phyloP scores from a whole-genome alignment of 495 filamentous ascomycete species.

The Podospora australis region DNA sequence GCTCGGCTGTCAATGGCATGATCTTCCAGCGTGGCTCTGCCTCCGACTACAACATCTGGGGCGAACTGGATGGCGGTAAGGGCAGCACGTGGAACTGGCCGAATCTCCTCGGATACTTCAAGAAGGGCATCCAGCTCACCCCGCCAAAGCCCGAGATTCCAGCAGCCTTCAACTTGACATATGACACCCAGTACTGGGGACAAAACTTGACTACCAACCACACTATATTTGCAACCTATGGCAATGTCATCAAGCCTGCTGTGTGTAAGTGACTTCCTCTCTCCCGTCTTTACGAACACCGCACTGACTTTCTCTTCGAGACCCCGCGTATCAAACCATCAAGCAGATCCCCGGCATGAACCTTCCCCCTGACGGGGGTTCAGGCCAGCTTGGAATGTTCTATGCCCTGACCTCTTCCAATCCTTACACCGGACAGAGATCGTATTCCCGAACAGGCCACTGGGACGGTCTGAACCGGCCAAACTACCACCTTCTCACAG shows the following conservation, averaged over 20 bases:
- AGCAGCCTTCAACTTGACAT: conserved; percentile 8
- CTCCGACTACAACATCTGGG: conserved; percentile 56
- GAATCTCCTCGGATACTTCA: conserved; percentile 32
- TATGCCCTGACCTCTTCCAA: not conserved
- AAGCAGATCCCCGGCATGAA: conserved; percentile 1
- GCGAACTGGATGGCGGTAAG: conserved; percentile 46
- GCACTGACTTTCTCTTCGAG: not conserved
- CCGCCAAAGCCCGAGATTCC: conserved; percentile 21
- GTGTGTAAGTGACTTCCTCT: not conserved
- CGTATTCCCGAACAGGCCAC: conserved; percentile 4
- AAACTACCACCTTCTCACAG: conserved; percentile 37
- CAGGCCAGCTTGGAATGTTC: not conserved
- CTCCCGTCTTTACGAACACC: not conserved
- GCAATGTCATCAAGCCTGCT: not conserved
- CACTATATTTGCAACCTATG: conserved; percentile 2
- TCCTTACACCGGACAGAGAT: not conserved
- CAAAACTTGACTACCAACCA: conserved; percentile 2
- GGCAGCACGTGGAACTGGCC: conserved; percentile 56
- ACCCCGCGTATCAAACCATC: not conserved
- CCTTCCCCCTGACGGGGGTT: not conserved
- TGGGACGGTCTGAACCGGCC: conserved; percentile 11
- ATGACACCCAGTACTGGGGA: conserved; percentile 1
- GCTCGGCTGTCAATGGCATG: conserved; percentile 37
- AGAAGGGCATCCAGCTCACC: conserved; percentile 29
- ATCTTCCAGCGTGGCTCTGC: conserved; percentile 42